These are phyloP conservation scores for Claviceps sorghi DNA, from an alignment of 2,329 filamentous ascomycete species.

Conservation along the genomic window DNA sequence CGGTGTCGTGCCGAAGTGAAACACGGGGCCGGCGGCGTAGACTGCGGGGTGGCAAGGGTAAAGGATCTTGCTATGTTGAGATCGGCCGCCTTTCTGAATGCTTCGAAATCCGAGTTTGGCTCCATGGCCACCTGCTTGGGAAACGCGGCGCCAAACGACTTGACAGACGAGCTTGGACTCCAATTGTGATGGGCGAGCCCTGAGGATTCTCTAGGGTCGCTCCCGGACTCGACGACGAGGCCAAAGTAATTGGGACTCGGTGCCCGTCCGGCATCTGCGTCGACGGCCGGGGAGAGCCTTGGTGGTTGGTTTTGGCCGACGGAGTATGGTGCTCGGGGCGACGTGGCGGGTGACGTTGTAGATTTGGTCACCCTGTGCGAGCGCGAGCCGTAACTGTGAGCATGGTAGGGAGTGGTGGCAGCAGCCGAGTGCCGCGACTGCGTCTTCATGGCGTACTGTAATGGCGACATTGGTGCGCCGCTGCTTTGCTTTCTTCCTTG, in stretches of 20 bases:
- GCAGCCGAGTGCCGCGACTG: slow-evolving; percentile 22
- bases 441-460: slow-evolving; percentile 34
- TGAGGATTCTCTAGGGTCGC: slow-evolving; percentile 48
- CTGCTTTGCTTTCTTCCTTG: slow-evolving; percentile 9
- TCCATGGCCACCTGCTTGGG: slow-evolving; percentile 58
- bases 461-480: slow-evolving; percentile 18
- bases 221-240: slow-evolving; percentile 47
- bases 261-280: slow-evolving; percentile 24
- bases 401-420: slow-evolving; percentile 20
- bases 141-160: slow-evolving; percentile 52
- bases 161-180: slow-evolving; percentile 57
- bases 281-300: slow-evolving; percentile 29
- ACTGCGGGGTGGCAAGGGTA: slow-evolving; percentile 32
- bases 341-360: slow-evolving; percentile 37
- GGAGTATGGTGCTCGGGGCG: slow-evolving; percentile 36
- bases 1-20: slow-evolving; percentile 24
- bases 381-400: slow-evolving; percentile 28
- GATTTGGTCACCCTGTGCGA: slow-evolving; percentile 25
- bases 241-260: slow-evolving; percentile 82
- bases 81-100: slow-evolving; percentile 61
- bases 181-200: slow-evolving; percentile 55
- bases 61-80: slow-evolving; percentile 35
- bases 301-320: slow-evolving; percentile 41
- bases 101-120: slow-evolving; percentile 68
- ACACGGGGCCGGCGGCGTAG: slow-evolving; percentile 21